A percentile compares a stretch with the other conserved stretches of the same genome.
phyloP scores from a whole-genome alignment of 306 rosid genomes.

The Spatholobus suberectus region DNA sequence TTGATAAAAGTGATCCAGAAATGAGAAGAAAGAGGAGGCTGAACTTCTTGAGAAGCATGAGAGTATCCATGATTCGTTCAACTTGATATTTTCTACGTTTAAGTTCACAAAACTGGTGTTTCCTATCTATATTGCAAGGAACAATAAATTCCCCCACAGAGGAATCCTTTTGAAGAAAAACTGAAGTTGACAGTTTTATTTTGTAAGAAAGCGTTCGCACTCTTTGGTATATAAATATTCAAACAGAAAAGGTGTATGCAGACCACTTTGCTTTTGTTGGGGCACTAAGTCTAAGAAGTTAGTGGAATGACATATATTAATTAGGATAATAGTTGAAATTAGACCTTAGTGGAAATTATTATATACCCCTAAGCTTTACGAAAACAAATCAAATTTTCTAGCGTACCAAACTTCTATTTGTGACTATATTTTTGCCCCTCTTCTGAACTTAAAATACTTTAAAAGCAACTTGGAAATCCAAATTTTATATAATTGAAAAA shows the following conservation, averaged over 20 bases:
- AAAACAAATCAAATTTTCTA: constrained; percentile 31
- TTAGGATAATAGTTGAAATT: constrained; percentile 45
- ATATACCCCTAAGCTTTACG: constrained; percentile 46
- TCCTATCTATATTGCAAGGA: constrained; percentile 47
- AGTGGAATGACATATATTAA: constrained; percentile 58
- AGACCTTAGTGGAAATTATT: constrained; percentile 61
- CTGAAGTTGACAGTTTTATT: constrained; percentile 50
- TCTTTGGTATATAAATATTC: constrained; percentile 49
- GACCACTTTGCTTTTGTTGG: constrained; percentile 84
- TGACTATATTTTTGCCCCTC: neutral
- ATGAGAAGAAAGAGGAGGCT: constrained; percentile 58
- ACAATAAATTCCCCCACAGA: constrained; percentile 30
- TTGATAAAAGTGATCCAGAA: constrained; percentile 64
- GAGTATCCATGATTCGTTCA: constrained; percentile 46
- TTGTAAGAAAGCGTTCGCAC: constrained; percentile 35
- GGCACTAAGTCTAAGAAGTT: constrained; percentile 67
- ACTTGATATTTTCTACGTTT: constrained; percentile 36
- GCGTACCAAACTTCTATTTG: constrained; percentile 38
- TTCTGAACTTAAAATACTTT: constrained; percentile 12
- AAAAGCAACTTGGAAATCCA: neutral
- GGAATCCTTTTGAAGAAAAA: constrained; percentile 38
- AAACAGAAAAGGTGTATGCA: constrained; percentile 55
- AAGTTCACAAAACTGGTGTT: constrained; percentile 44
- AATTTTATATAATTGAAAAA: neutral
- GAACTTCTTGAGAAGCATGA: constrained; percentile 60